Conservation (phyloP, 257 asterid genomes). For the Solanum medicagineum region DNA sequence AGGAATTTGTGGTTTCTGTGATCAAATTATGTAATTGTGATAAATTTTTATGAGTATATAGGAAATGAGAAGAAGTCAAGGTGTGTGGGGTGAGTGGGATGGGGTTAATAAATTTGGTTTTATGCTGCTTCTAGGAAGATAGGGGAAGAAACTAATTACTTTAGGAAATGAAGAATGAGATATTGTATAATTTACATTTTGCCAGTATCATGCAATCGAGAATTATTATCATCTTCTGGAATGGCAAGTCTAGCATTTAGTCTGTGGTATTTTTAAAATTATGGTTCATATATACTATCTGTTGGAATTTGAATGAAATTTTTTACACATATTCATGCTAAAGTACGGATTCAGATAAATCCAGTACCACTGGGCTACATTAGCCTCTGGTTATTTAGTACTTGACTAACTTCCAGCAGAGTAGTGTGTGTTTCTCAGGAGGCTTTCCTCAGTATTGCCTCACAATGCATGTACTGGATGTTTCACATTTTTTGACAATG, state of each 20-base stretch:
- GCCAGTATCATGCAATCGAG: background rate
- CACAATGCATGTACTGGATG: background rate
- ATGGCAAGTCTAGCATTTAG: background rate
- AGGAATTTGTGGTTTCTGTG: background rate
- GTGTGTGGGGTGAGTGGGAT: background rate
- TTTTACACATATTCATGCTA: background rate
- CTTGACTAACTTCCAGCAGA: background rate
- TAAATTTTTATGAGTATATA: background rate
- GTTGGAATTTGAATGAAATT: background rate
- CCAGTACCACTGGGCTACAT: background rate
- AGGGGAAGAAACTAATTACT: background rate
- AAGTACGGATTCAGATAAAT: background rate
- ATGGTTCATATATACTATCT: background rate
- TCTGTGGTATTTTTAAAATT: background rate
- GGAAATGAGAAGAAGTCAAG: background rate
- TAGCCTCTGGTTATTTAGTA: background rate
- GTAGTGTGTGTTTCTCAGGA: background rate
- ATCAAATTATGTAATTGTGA: background rate
- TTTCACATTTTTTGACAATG: background rate
- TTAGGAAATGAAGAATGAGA: background rate
- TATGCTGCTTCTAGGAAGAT: background rate
- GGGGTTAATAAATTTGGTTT: background rate
- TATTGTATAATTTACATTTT: background rate
- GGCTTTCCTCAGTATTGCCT: background rate
- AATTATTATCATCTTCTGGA: background rate